Base-by-base conservation (phyloP, 805 yeast species). In the Gaillardinia entomophila region DNA sequence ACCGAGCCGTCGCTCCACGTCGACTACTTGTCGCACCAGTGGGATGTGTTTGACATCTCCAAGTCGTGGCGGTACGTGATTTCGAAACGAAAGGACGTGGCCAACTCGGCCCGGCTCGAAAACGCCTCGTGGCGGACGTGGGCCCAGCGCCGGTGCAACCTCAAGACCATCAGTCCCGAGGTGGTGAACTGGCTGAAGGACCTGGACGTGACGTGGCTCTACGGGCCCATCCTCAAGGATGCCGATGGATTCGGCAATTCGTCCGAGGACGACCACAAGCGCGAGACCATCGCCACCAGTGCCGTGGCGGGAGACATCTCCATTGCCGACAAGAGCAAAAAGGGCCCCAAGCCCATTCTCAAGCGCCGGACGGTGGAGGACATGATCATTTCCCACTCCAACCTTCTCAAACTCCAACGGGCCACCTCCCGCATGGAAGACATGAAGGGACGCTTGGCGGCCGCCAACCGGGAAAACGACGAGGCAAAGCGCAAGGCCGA, bases 11-110 rank as follows among this genome's bases (percentile, higher is more conserved):
- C 83, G 31, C 74, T 81, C 34, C 97, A 89, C 52, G 98, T 92
- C 6, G 99, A 92, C 62, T 92, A 92, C 58, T 68, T 92, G 32
- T 84, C 96, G 4, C 96, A 92, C 55, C 73, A 92, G 55, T 92
- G 99, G 99, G 86, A 87, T 46, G 97, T 89, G 43, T 64, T 78
- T 4, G 98, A 92, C 53, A 85, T 92, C 19, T 85, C 95, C 10
- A 85, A 85, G 41, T 86, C 96, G 19, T 92, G 99, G 99, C 72
- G 96, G 44, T 92, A 92, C 54, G 82, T 92, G 36, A 88, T 87
- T 27, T 61, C 77, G 40, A 78, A 83, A 46, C 74, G 95, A 28
- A 84, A 84, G 40, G 90, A 85, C 51, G 82, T 85, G 39, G 95
- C 96, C 25, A 62, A 65, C 40, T 53, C 66, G n/a, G 66, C 66